Conservation (phyloP, 1,284 basidiomycete species). For the Ganoderma resinaceum region DNA sequence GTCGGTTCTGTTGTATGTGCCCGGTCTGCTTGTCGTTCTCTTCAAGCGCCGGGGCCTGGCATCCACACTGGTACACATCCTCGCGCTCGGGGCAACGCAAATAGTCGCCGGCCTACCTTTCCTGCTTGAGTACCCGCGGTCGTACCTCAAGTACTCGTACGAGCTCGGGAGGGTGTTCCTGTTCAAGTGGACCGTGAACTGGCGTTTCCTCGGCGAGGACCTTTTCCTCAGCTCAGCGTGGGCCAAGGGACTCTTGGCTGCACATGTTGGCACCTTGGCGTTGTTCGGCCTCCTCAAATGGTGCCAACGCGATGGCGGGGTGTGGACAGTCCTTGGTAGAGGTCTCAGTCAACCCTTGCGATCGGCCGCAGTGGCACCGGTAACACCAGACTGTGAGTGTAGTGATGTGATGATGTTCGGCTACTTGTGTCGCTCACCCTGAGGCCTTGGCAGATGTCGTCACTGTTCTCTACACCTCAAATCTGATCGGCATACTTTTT, state of each 20-base stretch:
- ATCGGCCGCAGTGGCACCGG: conserved; percentile 52
- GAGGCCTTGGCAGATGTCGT: conserved; percentile 66
- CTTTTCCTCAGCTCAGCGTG: conserved; percentile 75
- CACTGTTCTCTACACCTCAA: conserved; percentile 88
- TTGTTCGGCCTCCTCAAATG: conserved; percentile 78
- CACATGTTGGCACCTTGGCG: conserved; percentile 68
- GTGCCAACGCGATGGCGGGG: conserved; percentile 74
- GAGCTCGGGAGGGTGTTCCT: conserved; percentile 90
- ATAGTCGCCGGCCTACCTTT: conserved; percentile 76
- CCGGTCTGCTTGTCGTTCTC: conserved; percentile 83
- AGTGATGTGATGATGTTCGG: conserved; percentile 6
- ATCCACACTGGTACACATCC: conserved; percentile 59
- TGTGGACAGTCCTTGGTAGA: conserved; percentile 57
- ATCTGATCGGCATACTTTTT: conserved; percentile 91
- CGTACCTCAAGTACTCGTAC: conserved; percentile 85
- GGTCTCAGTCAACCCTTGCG: conserved; percentile 60
- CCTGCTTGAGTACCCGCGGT: conserved; percentile 62
- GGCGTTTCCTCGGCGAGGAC: conserved; percentile 85
- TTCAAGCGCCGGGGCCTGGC: conserved; percentile 77
- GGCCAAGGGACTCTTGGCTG: conserved; percentile 68
- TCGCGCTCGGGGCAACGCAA: conserved; percentile 65
- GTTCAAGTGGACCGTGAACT: conserved; percentile 98
- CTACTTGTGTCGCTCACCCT: conserved; percentile 18
- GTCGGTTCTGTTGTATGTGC: conserved; percentile 94
- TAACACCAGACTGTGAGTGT: conserved; percentile 68